A percentile compares a stretch with the other conserved stretches of the same genome.
Conservation (phyloP, 768 basidiomycete species). For the Tricholoma sp. region DNA sequence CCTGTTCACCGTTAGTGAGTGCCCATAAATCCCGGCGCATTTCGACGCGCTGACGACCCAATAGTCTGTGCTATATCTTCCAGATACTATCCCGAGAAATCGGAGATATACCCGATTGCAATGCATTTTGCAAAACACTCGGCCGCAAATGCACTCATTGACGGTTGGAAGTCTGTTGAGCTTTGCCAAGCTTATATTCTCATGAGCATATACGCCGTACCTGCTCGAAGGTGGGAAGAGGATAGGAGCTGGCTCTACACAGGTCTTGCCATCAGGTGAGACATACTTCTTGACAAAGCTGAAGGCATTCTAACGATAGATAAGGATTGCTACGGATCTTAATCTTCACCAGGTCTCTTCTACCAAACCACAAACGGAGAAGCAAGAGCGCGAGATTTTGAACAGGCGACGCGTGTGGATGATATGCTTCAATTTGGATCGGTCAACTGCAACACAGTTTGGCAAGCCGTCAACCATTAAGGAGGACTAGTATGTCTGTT, state of each 20-base stretch:
- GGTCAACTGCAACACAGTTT: slow-evolving; percentile 83
- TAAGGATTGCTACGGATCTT: slow-evolving; percentile 81
- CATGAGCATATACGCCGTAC: slow-evolving; percentile 77
- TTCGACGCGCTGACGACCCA: neutral
- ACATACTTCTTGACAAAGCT: neutral
- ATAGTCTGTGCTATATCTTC: slow-evolving; percentile 85
- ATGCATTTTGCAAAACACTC: slow-evolving; percentile 88
- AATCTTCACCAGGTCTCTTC: slow-evolving; percentile 71
- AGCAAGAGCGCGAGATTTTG: slow-evolving; percentile 74
- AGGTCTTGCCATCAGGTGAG: slow-evolving; percentile 75
- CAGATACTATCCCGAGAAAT: slow-evolving; percentile 71
- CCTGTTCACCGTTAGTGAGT: slow-evolving; percentile 81
- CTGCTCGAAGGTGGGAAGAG: slow-evolving; percentile 83
- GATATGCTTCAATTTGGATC: slow-evolving; percentile 85
- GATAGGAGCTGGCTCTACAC: slow-evolving; percentile 89
- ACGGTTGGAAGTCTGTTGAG: slow-evolving; percentile 84
- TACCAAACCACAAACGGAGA: slow-evolving; percentile 63
- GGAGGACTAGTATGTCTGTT: slow-evolving; percentile 64
- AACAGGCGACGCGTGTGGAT: slow-evolving; percentile 89
- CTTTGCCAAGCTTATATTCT: slow-evolving; percentile 89
- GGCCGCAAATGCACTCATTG: slow-evolving; percentile 74
- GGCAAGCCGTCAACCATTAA: slow-evolving; percentile 88
- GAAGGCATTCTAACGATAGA: slow-evolving; percentile 4
- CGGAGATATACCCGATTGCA: slow-evolving; percentile 80
- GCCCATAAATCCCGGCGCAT: neutral